Conservation (phyloP, 2,329 filamentous ascomycete species). For the Colletotrichum filicis region DNA sequence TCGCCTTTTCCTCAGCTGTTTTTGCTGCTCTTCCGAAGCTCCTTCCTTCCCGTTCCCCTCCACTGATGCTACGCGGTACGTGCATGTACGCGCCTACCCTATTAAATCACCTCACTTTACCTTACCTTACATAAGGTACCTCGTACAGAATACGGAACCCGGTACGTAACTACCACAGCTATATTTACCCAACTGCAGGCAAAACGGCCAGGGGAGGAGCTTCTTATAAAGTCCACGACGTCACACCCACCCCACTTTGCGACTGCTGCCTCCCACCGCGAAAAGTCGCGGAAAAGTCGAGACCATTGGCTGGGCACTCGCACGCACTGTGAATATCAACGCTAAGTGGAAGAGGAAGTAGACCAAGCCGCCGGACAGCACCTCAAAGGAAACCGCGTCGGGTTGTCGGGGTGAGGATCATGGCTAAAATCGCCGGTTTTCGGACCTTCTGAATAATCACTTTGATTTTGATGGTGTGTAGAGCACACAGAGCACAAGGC, state of each 20-base stretch:
- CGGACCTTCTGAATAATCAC: background rate
- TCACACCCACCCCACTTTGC: slow-evolving; percentile 19
- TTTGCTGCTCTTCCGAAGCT: background rate
- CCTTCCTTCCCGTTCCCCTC: background rate
- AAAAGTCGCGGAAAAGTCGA: background rate
- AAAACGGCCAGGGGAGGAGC: background rate
- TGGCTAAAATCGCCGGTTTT: background rate
- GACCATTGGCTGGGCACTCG: background rate
- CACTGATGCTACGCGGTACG: background rate
- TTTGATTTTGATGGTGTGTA: background rate
- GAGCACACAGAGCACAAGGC: background rate
- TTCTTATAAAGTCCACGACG: slow-evolving; percentile 14
- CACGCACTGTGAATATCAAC: background rate
- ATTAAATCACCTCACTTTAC: no score
- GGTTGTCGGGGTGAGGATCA: background rate
- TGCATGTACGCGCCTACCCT: background rate
- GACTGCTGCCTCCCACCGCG: background rate
- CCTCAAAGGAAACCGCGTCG: background rate
- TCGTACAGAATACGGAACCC: background rate
- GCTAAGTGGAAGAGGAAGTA: slow-evolving; percentile 6
- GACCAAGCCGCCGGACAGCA: background rate
- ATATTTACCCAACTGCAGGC: slow-evolving; percentile 14
- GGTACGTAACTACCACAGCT: background rate
- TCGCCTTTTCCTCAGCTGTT: background rate
- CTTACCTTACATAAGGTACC: background rate